Evolutionary conservation across 2,329 filamentous ascomycete genomes (phyloP), one percentile per base, ranked within the genome.

Genomic region (Chrysoporthe cubensis): DNA sequence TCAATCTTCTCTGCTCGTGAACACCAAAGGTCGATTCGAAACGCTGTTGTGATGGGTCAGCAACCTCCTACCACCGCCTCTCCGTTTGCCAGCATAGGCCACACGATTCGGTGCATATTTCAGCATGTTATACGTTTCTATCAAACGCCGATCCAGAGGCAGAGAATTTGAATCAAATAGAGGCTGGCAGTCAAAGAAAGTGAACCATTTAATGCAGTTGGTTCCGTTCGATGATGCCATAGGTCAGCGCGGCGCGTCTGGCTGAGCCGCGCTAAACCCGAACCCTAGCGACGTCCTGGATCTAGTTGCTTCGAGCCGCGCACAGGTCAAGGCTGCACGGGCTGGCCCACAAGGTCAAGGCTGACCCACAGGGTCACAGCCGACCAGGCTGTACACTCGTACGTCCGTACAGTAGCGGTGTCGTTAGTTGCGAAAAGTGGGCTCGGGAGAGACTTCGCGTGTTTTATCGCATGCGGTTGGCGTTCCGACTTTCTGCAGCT

Each of bases 401-500:
- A 26, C 26, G 26, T 26, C 26, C 26, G 26, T 52, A 54, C 21
- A 54, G 54, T n/a, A 57, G 54, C 54, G 54, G 54, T 57, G 34
- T 40, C 7, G 54, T 32, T 40, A 21, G 54, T 2, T 40, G 32
- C 32, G 3, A 40, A 57, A 57, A 57, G 54, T 57, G 54, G 54
- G n/a, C 34, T 57, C 32, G 16, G 2, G 40, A 40, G 34, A 40
- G 34, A 57, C 18, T 8, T 57, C 34, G 18, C 54, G 16, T 57
- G 32, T 32, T 57, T 40, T 57, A 57, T 57, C 54, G 32, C 54
- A 57, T 40, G 32, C 54, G 21, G 32, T n/a, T 18, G n/a, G 34
- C 9, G 2, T 40, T 57, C 54, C 54, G 54, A 40, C 54, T 40
- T 57, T 57, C 54, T 57, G 54, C 54, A 57, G 54, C 34, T 57